Conservation (phyloP, 257 asterid genomes). For the Solanum rostratum region DNA sequence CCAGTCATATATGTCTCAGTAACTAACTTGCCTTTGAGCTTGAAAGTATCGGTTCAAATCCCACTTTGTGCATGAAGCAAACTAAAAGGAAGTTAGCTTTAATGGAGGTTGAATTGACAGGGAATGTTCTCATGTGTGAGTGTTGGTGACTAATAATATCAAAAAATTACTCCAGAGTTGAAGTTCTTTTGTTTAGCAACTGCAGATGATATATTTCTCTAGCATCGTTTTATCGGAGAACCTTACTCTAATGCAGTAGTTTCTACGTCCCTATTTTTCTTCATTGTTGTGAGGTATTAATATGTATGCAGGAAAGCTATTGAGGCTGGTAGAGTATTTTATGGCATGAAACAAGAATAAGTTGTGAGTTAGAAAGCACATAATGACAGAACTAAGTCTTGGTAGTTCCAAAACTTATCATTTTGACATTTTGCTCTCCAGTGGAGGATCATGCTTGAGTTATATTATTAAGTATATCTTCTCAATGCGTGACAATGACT, state of each 20-base stretch:
- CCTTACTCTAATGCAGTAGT: not conserved
- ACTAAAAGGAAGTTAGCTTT: not conserved
- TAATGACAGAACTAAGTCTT: not conserved
- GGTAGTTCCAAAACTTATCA: not conserved
- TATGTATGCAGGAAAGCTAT: conserved; percentile 64
- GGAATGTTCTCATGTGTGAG: not conserved
- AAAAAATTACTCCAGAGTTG: too few species aligned
- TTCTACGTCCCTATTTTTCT: not conserved
- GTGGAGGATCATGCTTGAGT: not conserved
- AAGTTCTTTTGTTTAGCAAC: not conserved
- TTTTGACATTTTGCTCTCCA: not conserved
- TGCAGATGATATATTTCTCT: not conserved
- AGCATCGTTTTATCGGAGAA: too few species aligned
- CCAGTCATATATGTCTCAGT: not conserved
- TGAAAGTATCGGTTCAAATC: not conserved
- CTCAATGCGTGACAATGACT: too few species aligned
- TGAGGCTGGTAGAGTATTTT: conserved; percentile 10
- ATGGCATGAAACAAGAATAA: not conserved
- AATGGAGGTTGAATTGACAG: not conserved
- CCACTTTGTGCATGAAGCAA: not conserved
- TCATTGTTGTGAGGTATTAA: too few species aligned
- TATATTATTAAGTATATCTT: too few species aligned
- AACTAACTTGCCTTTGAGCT: not conserved
- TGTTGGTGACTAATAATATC: too few species aligned
- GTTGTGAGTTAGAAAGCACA: not conserved